Percentiles rank a stretch among this genome's conserved stretches.
These are phyloP conservation scores for Kodamaea sp. DNA, from an alignment of 1,139 yeast species.

Conservation along the genomic window DNA sequence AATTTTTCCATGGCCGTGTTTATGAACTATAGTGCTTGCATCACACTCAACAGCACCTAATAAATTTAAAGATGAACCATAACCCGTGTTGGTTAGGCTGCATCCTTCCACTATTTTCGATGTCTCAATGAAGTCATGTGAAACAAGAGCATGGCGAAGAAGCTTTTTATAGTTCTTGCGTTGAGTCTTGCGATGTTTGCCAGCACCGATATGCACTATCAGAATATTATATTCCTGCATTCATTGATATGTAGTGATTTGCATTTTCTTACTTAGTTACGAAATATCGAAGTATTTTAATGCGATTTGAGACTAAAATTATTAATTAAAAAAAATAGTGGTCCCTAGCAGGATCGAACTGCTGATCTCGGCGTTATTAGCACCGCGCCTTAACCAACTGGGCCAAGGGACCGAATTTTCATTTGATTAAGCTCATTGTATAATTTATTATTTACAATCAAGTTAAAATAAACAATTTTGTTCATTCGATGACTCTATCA, in stretches of 20 bases:
- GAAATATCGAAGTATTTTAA: too few species aligned
- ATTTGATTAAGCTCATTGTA: too few species aligned
- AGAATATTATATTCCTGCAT: constrained; percentile 4
- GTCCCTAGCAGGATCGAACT: constrained; percentile 87
- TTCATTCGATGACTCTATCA: too few species aligned
- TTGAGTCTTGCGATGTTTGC: constrained; percentile 25
- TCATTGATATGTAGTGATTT: too few species aligned
- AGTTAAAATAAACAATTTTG: too few species aligned
- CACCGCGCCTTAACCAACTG: constrained; percentile 91
- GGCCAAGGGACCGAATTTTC: constrained; percentile 77
- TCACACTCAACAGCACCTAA: constrained; percentile 53
- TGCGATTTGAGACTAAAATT: too few species aligned
- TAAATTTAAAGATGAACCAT: constrained; percentile 49
- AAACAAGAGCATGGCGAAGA: constrained; percentile 19
- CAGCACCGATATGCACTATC: constrained; percentile 43
- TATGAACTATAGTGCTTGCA: constrained; percentile 24
- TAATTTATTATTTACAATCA: too few species aligned
- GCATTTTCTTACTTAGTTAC: too few species aligned
- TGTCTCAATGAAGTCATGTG: constrained; percentile 13
- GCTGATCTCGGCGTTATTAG: constrained; percentile 84
- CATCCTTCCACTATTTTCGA: constrained; percentile 38
- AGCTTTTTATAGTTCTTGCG: constrained; percentile 20
- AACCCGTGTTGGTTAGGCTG: constrained; percentile 52
- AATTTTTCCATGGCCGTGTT: constrained; percentile 4
- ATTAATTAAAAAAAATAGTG: constrained; percentile 28